These are phyloP conservation scores for Komagataella pastoris DNA, from an alignment of 805 yeast species.

Conservation along the genomic window DNA sequence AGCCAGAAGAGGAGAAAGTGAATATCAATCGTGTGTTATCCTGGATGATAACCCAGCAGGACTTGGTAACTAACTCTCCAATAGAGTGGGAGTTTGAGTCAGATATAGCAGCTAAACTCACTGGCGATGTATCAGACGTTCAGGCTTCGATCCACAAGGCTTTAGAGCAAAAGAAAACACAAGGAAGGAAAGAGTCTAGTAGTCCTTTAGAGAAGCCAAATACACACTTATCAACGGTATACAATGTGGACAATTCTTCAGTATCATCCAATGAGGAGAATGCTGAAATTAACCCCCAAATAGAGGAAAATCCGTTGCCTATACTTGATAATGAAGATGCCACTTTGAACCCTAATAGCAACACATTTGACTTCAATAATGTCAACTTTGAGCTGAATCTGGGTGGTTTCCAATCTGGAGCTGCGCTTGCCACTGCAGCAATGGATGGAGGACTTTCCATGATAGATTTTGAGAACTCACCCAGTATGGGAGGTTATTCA, in stretches of 20 bases:
- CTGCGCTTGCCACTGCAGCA: conserved; percentile 16
- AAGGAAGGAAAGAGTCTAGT: not conserved
- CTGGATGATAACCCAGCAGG: conserved; percentile 25
- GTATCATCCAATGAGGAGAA: not conserved
- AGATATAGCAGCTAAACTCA: conserved; percentile 23
- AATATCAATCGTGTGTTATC: conserved; percentile 36
- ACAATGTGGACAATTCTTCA: not conserved
- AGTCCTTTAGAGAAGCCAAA: not conserved
- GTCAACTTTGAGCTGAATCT: conserved; percentile 9
- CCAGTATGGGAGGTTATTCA: not conserved
- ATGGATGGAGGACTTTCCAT: conserved; percentile 15
- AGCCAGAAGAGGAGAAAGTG: conserved; percentile 9
- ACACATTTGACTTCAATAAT: conserved; percentile 5
- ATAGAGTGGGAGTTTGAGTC: conserved; percentile 33
- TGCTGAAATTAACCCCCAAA: not conserved
- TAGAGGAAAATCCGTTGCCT: not conserved
- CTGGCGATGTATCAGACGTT: conserved; percentile 12
- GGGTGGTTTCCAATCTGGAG: conserved; percentile 18
- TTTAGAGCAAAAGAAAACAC: conserved; percentile 16
- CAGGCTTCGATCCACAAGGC: conserved; percentile 17
- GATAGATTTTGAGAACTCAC: conserved; percentile 13
- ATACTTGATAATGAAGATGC: not conserved
- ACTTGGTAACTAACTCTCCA: conserved; percentile 23
- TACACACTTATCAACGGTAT: not conserved
- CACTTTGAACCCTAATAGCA: not conserved